Percentiles rank a stretch among this genome's conserved stretches.
Evolutionary conservation across 192 early-diverging fungal species (phyloP).

Genomic region (Coemansia asiatica): DNA sequence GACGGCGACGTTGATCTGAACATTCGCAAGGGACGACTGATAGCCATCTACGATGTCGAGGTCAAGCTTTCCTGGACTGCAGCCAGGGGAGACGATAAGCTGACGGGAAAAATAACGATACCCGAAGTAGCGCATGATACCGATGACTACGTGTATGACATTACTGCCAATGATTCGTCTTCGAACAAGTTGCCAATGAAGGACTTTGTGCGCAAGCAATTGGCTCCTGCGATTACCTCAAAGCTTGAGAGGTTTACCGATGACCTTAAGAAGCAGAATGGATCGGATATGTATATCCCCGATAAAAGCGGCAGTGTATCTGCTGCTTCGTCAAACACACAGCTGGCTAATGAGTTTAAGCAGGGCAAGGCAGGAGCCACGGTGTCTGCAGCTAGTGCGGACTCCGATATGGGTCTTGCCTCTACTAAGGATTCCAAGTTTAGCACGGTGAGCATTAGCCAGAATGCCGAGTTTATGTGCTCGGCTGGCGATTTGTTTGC

Average conservation of each 20-base stretch:
- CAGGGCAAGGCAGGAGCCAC: constrained; percentile 11
- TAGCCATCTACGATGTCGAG: constrained; percentile 88
- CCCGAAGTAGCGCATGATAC: constrained; percentile 93
- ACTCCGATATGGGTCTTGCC: constrained; percentile 20
- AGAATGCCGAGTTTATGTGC: constrained; percentile 81
- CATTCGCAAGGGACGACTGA: constrained; percentile 93
- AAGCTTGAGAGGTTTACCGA: constrained; percentile 65
- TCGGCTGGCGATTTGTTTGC: constrained; percentile 78
- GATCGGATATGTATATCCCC: constrained; percentile 82
- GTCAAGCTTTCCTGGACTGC: constrained; percentile 73
- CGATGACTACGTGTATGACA: constrained; percentile 75
- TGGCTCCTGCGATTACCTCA: constrained; percentile 63
- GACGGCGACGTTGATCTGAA: constrained; percentile 90
- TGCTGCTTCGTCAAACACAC: constrained; percentile 10
- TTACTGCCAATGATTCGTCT: constrained; percentile 52
- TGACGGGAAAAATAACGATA: constrained; percentile 74
- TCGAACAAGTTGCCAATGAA: constrained; percentile 54
- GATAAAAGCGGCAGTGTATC: constrained; percentile 24
- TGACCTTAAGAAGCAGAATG: constrained; percentile 74
- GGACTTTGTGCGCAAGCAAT: constrained; percentile 66
- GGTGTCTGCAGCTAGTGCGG: neutral
- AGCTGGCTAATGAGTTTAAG: constrained; percentile 25
- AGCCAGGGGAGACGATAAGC: constrained; percentile 45
- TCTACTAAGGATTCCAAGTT: constrained; percentile 26
- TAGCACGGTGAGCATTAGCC: constrained; percentile 67